phyloP scores from a whole-genome alignment of 371 early-diverging fungal species.

The Dinochytrium kinnereticum region DNA sequence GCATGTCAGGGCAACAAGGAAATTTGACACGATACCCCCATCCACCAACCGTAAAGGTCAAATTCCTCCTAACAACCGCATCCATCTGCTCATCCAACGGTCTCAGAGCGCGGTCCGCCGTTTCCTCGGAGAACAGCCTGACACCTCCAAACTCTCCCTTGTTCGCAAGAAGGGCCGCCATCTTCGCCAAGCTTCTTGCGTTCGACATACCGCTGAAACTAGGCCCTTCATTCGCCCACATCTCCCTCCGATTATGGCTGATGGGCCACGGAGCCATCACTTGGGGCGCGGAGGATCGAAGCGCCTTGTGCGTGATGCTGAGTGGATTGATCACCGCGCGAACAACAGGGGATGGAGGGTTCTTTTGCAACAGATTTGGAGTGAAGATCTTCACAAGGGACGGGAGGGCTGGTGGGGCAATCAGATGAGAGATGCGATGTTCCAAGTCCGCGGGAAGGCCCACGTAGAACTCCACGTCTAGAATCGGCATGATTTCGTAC shows the following conservation, averaged over 20 bases:
- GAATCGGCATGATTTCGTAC: slow-evolving; percentile 57
- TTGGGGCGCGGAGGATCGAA: slow-evolving; percentile 29
- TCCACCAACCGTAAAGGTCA: slow-evolving; percentile 41
- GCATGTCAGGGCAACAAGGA: slow-evolving; percentile 45
- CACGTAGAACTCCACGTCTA: slow-evolving; percentile 62
- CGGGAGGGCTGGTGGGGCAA: slow-evolving; percentile 51
- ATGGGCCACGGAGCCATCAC: slow-evolving; percentile 41
- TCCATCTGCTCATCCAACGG: slow-evolving; percentile 35
- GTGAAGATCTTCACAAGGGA: slow-evolving; percentile 52
- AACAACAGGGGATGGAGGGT: slow-evolving; percentile 38
- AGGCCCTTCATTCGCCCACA: slow-evolving; percentile 41
- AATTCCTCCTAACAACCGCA: slow-evolving; percentile 31
- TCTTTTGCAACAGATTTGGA: slow-evolving; percentile 38
- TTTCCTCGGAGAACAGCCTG: slow-evolving; percentile 28
- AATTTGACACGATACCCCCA: slow-evolving; percentile 40
- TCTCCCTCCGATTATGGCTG: slow-evolving; percentile 40
- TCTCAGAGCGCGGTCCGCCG: slow-evolving; percentile 23
- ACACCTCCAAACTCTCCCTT: slow-evolving; percentile 57
- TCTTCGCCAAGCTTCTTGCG: slow-evolving; percentile 63
- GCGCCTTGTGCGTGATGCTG: slow-evolving; percentile 35
- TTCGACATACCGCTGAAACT: slow-evolving; percentile 56
- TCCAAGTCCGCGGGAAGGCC: slow-evolving; percentile 54
- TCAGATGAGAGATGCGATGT: slow-evolving; percentile 50
- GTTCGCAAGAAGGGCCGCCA: slow-evolving; percentile 73
- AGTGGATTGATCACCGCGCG: slow-evolving; percentile 52